Base-by-base conservation (phyloP, 2,329 filamentous ascomycete genomes). In the Exophiala sp. region DNA sequence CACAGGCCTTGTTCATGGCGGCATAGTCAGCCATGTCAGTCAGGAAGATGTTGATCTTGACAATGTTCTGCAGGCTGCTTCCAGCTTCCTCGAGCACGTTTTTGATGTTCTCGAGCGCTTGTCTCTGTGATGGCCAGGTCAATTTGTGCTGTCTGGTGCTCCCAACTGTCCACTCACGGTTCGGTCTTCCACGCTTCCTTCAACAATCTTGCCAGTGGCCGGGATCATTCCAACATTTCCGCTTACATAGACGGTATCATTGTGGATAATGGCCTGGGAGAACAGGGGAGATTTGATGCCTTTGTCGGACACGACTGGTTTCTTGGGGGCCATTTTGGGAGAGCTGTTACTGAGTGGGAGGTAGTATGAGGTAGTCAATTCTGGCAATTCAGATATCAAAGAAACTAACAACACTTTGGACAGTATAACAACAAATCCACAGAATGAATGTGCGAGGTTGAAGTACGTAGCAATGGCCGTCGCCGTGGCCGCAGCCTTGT, bases 1-100 rank as follows among this genome's bases (percentile, higher is more conserved):
- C 54, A 57, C 93, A 95, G 64, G 87, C 85, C 59, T 77, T 77
- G 71, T 95, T 95, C 86, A 95, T 88, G 66, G 82, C 81, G 67
- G 70, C 74, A 62, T 85, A 86, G 63, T 85, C 72, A 40, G 76
- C 70, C 81, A 86, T 86, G 50, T 76, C 74, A 1, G 76, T 78
- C 16, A 86, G 63, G 62, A 81, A 86, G 21, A 85, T 71, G 59
- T 84, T 85, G 46, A 56, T 53, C 46, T 51, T 85, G 63, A 86
- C 75, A 0, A 80, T 75, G 48, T 83, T 81, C 23, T 75, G 69
- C 30, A 85, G 68, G 50, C 70, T 72, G 44, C 75, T 78, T 1
- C 81, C 81, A 0, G 80, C 78, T 7, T 75, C 81, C 56, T 78
- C 71, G 16, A 86, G 78, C 4, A 85, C 72, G 1, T 73, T 72